phyloP scores from a whole-genome alignment of 2,329 filamentous ascomycete genomes.

The Aspergillus piperis region DNA sequence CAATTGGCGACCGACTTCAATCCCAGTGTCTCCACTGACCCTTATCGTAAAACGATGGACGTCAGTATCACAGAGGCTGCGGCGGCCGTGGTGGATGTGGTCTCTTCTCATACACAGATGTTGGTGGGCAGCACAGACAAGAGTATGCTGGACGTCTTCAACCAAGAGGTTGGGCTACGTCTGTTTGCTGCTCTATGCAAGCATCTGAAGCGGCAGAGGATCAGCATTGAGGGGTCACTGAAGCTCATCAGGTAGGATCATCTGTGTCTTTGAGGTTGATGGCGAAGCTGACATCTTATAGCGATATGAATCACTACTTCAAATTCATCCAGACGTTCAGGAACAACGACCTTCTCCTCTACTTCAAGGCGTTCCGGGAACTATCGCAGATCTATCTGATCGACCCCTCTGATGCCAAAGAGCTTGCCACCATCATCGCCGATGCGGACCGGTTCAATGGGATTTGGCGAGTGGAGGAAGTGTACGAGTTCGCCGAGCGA shows the following conservation, averaged over 20 bases:
- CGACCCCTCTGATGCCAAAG: slow-evolving; percentile 81
- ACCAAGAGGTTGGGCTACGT: slow-evolving; percentile 91
- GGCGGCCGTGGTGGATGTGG: slow-evolving; percentile 76
- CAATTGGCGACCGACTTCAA: slow-evolving; percentile 91
- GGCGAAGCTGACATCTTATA: slow-evolving; percentile 35
- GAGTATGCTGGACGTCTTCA: slow-evolving; percentile 97
- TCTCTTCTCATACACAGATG: slow-evolving; percentile 88
- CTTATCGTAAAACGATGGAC: slow-evolving; percentile 37
- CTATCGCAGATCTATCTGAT: slow-evolving; percentile 95
- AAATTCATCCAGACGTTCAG: slow-evolving; percentile 77
- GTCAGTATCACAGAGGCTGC: slow-evolving; percentile 76
- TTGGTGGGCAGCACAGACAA: slow-evolving; percentile 94
- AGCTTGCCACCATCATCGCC: slow-evolving; percentile 92
- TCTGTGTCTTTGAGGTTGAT: not conserved
- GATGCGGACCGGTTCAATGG: slow-evolving; percentile 87
- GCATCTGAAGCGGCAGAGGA: slow-evolving; percentile 92
- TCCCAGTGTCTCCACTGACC: slow-evolving; percentile 53
- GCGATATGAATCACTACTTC: slow-evolving; percentile 94
- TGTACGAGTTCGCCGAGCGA: slow-evolving; percentile 94
- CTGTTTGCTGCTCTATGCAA: slow-evolving; percentile 93
- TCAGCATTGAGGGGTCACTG: slow-evolving; percentile 85
- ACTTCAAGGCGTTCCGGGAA: slow-evolving; percentile 89
- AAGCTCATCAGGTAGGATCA: slow-evolving; percentile 71
- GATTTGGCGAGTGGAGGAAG: slow-evolving; percentile 92
- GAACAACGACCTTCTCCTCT: slow-evolving; percentile 81